Conservation (phyloP, 2,329 filamentous ascomycete genomes). For the Colletotrichum sp. region DNA sequence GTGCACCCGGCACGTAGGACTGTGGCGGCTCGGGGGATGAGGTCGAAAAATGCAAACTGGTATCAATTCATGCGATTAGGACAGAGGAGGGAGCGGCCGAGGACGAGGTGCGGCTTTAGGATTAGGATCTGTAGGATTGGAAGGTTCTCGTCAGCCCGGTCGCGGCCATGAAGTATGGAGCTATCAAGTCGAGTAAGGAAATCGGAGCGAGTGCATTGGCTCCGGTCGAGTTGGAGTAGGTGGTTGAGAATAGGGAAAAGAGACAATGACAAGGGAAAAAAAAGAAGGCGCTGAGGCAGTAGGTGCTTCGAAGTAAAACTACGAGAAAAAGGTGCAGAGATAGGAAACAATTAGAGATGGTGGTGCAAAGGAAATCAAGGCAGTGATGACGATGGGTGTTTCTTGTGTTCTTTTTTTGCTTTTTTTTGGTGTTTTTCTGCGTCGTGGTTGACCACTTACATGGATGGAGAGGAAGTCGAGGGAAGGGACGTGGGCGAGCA, state of each 20-base stretch:
- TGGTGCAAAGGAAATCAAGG: neutral
- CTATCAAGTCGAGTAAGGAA: neutral
- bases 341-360: neutral
- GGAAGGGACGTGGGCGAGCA: constrained; percentile 2
- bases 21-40: neutral
- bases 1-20: constrained; percentile 9
- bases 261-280: neutral
- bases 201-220: neutral
- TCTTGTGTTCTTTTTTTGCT: neutral
- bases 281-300: neutral
- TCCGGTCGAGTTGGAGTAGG: neutral
- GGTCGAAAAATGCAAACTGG: constrained; percentile 12
- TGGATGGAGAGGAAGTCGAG: neutral
- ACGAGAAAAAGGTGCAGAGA: neutral
- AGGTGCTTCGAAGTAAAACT: neutral
- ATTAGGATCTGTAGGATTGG: constrained; percentile 10
- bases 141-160: constrained; percentile 11
- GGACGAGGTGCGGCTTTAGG: neutral
- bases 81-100: neutral
- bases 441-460: constrained; percentile 19
- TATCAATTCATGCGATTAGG: constrained; percentile 22
- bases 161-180: neutral
- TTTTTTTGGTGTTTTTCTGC: neutral
- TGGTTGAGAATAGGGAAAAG: neutral
- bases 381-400: neutral